phyloP scores from a whole-genome alignment of 2,329 filamentous ascomycete genomes.

The Magnaporthales sp. region DNA sequence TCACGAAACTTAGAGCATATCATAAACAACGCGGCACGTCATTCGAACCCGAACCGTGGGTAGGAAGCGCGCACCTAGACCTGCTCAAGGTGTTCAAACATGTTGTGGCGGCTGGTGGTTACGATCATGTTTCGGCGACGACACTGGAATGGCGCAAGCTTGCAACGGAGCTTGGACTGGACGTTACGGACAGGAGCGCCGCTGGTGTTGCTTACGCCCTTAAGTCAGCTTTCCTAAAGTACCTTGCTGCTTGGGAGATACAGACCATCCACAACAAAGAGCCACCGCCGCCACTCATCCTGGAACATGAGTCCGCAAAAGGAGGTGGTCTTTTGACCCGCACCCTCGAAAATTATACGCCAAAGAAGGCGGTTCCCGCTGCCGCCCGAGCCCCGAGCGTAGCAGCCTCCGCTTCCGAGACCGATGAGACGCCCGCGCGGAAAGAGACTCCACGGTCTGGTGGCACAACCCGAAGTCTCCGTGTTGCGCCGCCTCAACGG shows the following conservation, averaged over 20 bases:
- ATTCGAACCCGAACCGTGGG: slow-evolving; percentile 73
- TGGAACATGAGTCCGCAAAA: slow-evolving; percentile 81
- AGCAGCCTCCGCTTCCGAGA: slow-evolving; percentile 27
- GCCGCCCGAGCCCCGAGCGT: slow-evolving; percentile 17
- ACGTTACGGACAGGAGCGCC: slow-evolving; percentile 56
- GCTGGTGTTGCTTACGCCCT: slow-evolving; percentile 78
- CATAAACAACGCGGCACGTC: slow-evolving; percentile 71
- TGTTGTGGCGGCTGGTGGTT: slow-evolving; percentile 70
- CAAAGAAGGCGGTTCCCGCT: slow-evolving; percentile 17
- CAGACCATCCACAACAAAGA: slow-evolving; percentile 67
- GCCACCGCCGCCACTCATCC: slow-evolving; percentile 78
- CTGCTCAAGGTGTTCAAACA: slow-evolving; percentile 70
- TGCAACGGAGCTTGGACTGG: slow-evolving; percentile 64
- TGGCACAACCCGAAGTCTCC: slow-evolving; percentile 55
- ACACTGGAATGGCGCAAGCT: slow-evolving; percentile 82
- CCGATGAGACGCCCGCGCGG: slow-evolving; percentile 49
- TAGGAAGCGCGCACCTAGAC: slow-evolving; percentile 60
- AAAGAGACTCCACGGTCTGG: slow-evolving; percentile 46
- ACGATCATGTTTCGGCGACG: slow-evolving; percentile 74
- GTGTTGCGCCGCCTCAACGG: slow-evolving; percentile 77
- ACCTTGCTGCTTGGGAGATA: slow-evolving; percentile 82
- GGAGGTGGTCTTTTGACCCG: slow-evolving; percentile 71
- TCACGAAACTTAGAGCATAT: slow-evolving; percentile 62
- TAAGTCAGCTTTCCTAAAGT: slow-evolving; percentile 85
- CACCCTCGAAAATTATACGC: slow-evolving; percentile 63